Evolutionary conservation across 31 red algal species (phyloP).

Genomic region (Asparagopsis taxiformis): DNA sequence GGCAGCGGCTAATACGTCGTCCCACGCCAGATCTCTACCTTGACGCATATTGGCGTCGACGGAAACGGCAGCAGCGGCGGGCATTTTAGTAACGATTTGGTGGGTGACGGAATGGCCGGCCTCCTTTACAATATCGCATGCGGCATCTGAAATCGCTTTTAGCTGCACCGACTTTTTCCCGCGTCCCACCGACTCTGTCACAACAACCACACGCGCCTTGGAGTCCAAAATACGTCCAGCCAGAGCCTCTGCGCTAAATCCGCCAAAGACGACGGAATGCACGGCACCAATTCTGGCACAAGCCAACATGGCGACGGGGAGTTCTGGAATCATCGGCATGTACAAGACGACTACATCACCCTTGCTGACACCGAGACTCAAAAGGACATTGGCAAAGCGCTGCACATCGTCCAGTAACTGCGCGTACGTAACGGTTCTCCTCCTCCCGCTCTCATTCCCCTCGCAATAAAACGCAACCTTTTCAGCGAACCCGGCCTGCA

Average conservation of each 20-base stretch:
- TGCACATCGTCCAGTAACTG: constrained; percentile 67
- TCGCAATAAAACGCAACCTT: constrained; percentile 80
- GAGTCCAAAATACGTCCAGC: constrained; percentile 84
- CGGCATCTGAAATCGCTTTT: constrained; percentile 80
- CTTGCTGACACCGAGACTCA: constrained; percentile 51
- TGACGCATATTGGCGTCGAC: constrained; percentile 7
- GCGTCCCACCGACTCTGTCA: constrained; percentile 71
- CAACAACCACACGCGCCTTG: constrained; percentile 53
- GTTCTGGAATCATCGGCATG: constrained; percentile 94
- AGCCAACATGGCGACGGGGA: constrained; percentile 91
- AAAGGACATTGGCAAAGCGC: constrained; percentile 66
- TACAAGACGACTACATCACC: constrained; percentile 90
- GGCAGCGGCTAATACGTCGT: constrained; percentile 29
- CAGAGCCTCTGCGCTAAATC: constrained; percentile 88
- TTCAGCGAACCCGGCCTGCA: constrained; percentile 38
- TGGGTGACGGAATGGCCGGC: constrained; percentile 46
- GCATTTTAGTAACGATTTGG: constrained; percentile 41
- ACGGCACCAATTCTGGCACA: constrained; percentile 97
- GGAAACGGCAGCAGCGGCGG: not conserved
- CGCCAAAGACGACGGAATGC: constrained; percentile 98
- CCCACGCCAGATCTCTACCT: constrained; percentile 53
- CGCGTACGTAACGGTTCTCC: constrained; percentile 54
- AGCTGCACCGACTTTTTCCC: constrained; percentile 78
- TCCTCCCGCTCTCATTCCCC: constrained; percentile 51
- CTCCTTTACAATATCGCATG: constrained; percentile 41